Base-by-base conservation (phyloP, 78 protist species). In the Dictyostelium brefeldianum region DNA sequence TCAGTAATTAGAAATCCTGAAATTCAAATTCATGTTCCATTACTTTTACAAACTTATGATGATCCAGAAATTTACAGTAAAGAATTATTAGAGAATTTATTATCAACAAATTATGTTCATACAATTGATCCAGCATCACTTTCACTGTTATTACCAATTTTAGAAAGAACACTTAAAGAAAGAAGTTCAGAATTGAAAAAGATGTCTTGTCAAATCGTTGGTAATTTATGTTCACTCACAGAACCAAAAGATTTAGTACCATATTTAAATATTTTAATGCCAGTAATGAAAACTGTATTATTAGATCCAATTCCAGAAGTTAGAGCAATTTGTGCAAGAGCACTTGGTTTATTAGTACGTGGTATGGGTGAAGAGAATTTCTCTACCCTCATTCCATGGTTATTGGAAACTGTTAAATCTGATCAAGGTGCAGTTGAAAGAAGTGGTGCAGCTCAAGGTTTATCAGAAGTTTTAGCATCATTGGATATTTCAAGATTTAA, bases 61-160 rank as follows among this genome's bases (percentile, higher is more conserved):
- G 96, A 95, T 62, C 98, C 99, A 22, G 87, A 43, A 57, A 9
- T n/a, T 41, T 9, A 79, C 71, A 95, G 98, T 9, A 80, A 75
- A 50, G 73, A 54, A 29, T 90, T 97, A 10, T 89, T 99, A 12
- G 79, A 79, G 41, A 96, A 96, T 20, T 96, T 99, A n/a, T 9
- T 97, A 22, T 54, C 89, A 53, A 97, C 99, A 11, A 79, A 90
- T 25, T 98, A 98, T 71, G 96, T 90, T 22, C 98, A 97, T 54
- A 83, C 96, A 29, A 95, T 99, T 83, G 99, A 99, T 85, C 96
- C 98, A 14, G 97, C 99, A 2, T 97, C 99, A 80, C 96, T 99
- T 29, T 97, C 99, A 25, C 83, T 99, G 43, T 29, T 98, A 70
- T 89, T 96, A 80, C 99, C 99, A n/a, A 78, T 98, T 11, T 71